Percentiles rank a stretch among this genome's conserved stretches.
phyloP scores from a whole-genome alignment of 306 rosid genomes.

The Trifolium dubium region DNA sequence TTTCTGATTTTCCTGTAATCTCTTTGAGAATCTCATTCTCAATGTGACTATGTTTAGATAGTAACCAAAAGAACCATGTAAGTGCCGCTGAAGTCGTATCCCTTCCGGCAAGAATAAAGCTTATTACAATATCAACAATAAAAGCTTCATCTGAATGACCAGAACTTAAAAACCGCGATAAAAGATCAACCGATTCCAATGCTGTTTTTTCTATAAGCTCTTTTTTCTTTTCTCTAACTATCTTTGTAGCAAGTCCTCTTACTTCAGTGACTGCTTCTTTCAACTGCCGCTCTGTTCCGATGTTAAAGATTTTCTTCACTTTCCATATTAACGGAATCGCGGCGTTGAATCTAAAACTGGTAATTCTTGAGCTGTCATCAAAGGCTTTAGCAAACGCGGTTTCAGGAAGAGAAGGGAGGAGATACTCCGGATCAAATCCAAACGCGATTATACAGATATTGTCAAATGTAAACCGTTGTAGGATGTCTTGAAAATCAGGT shows the following conservation, averaged over 20 bases:
- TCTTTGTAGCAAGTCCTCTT: constrained; percentile 49
- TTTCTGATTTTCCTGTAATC: constrained; percentile 24
- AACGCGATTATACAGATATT: constrained; percentile 70
- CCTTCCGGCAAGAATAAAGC: constrained; percentile 65
- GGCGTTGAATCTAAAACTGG: constrained; percentile 40
- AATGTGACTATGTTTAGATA: constrained; percentile 46
- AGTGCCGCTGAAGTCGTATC: constrained; percentile 67
- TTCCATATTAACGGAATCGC: constrained; percentile 51
- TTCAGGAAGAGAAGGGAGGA: constrained; percentile 56
- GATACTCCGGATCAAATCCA: constrained; percentile 68
- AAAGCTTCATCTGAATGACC: constrained; percentile 63
- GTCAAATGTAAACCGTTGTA: constrained; percentile 76
- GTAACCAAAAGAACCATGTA: constrained; percentile 79
- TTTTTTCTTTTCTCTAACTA: constrained; percentile 52
- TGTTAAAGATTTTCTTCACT: constrained; percentile 38
- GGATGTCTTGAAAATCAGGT: constrained; percentile 63
- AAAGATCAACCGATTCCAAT: constrained; percentile 48
- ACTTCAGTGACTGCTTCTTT: constrained; percentile 43
- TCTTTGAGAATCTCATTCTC: constrained; percentile 52
- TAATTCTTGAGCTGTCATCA: constrained; percentile 49
- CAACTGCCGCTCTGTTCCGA: constrained; percentile 56
- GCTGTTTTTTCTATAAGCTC: constrained; percentile 43
- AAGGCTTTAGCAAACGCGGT: constrained; percentile 61
- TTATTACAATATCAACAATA: constrained; percentile 58
- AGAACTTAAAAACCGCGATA: constrained; percentile 58